These are phyloP conservation scores for Coemansia sp. DNA, from an alignment of 192 early-diverging fungal species.

Conservation along the genomic window DNA sequence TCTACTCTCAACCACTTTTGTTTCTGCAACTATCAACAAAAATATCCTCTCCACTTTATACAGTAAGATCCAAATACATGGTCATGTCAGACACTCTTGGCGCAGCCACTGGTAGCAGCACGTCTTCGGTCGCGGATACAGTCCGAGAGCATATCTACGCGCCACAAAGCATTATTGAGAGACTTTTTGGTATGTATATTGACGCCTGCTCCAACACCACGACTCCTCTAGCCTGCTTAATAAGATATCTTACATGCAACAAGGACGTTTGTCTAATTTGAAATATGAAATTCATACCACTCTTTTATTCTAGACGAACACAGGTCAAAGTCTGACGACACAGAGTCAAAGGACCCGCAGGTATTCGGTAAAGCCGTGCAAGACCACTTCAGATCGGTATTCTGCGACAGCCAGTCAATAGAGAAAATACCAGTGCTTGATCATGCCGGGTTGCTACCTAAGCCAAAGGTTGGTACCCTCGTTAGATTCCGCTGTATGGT, in stretches of 20 bases:
- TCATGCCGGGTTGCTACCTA: not conserved
- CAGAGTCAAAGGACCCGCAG: not conserved
- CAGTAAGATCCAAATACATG: conserved; percentile 1
- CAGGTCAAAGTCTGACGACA: too few species aligned
- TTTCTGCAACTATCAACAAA: not conserved
- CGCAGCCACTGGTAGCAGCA: not conserved
- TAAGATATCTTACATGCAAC: too few species aligned
- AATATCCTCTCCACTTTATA: not conserved
- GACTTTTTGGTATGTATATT: conserved; percentile 34
- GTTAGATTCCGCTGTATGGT: conserved; percentile 81
- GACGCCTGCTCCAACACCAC: too few species aligned
- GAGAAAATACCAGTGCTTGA: conserved; percentile 29
- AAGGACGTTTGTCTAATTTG: too few species aligned
- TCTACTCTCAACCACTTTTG: not conserved
- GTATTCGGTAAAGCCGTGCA: conserved; percentile 28
- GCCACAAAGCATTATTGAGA: conserved; percentile 30
- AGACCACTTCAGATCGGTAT: conserved; percentile 23
- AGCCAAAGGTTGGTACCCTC: conserved; percentile 36
- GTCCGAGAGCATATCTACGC: conserved; percentile 28
- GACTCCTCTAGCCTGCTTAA: too few species aligned
- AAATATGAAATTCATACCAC: too few species aligned
- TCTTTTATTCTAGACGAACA: not conserved
- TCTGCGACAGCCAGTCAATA: conserved; percentile 12
- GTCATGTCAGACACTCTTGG: not conserved
- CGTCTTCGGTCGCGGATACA: conserved; percentile 11